Evolutionary conservation across 331 rosid species (phyloP).

Genomic region (Acacia pycnantha): DNA sequence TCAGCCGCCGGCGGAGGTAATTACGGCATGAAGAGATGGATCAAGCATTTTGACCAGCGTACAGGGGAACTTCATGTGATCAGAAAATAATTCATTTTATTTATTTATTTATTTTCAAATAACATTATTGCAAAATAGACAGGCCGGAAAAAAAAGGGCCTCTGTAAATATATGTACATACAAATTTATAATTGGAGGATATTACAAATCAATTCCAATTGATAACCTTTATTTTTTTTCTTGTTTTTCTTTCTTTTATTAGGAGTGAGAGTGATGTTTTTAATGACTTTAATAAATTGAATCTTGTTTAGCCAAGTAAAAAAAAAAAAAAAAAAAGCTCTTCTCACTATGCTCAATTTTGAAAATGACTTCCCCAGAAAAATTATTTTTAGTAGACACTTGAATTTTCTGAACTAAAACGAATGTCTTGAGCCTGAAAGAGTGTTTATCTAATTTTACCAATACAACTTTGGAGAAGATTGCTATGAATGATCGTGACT

Average conservation of each 20-base stretch:
- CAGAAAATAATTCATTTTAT: conserved; percentile 32
- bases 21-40: conserved; percentile 48
- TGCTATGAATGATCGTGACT: too few relatives aligned
- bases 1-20: conserved; percentile 42
- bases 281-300: too few relatives aligned
- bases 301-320: too few relatives aligned
- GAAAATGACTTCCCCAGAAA: background rate
- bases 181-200: background rate
- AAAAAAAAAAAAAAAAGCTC: too few relatives aligned
- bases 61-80: conserved; percentile 86
- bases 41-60: conserved; percentile 71
- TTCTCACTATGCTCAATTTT: too few relatives aligned
- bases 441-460: too few relatives aligned
- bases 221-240: background rate
- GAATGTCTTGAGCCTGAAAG: too few relatives aligned
- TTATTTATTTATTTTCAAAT: background rate
- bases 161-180: background rate
- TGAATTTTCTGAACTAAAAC: too few relatives aligned
- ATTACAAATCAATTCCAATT: background rate
- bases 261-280: too few relatives aligned
- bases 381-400: too few relatives aligned
- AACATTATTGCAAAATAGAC: background rate
- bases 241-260: too few relatives aligned
- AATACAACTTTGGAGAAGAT: too few relatives aligned
- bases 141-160: background rate